Percentiles rank a stretch among this genome's conserved stretches.
Conservation (phyloP, 371 early-diverging fungal genomes). For the Chytridium lagenaria region DNA sequence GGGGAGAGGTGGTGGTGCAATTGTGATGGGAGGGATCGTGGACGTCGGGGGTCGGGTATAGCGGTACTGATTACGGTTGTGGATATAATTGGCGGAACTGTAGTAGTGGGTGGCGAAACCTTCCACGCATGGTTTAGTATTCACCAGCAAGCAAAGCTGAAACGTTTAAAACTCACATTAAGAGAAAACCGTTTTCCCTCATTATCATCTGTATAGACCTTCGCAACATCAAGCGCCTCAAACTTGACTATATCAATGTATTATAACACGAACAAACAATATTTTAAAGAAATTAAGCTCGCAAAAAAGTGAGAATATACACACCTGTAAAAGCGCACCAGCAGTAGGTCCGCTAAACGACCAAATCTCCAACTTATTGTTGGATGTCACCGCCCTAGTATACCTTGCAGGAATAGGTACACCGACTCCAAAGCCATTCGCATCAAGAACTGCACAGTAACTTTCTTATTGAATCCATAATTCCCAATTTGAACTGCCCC, state of each 20-base stretch:
- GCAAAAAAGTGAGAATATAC: not conserved
- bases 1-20: not conserved
- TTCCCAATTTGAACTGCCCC: conserved; percentile 3
- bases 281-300: no score
- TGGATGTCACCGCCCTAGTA: conserved; percentile 10
- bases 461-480: conserved; percentile 6
- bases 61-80: not conserved
- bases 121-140: not conserved
- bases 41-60: not conserved
- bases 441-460: conserved; percentile 13
- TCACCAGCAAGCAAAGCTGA: not conserved
- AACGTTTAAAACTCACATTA: not conserved
- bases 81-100: not conserved
- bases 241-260: conserved; percentile 9
- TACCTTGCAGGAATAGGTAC: not conserved
- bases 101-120: not conserved
- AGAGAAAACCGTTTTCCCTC: not conserved
- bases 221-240: not conserved
- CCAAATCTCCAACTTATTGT: conserved; percentile 5
- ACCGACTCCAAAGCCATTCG: not conserved
- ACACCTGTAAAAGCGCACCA: not conserved
- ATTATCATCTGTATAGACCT: conserved; percentile 6
- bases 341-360: conserved; percentile 1
- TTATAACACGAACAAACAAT: no score
- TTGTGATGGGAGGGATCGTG: not conserved